Evolutionary conservation across 1,284 basidiomycete species (phyloP), one percentile per base, ranked within the genome.

Genomic region (Athelia psychrophila): DNA sequence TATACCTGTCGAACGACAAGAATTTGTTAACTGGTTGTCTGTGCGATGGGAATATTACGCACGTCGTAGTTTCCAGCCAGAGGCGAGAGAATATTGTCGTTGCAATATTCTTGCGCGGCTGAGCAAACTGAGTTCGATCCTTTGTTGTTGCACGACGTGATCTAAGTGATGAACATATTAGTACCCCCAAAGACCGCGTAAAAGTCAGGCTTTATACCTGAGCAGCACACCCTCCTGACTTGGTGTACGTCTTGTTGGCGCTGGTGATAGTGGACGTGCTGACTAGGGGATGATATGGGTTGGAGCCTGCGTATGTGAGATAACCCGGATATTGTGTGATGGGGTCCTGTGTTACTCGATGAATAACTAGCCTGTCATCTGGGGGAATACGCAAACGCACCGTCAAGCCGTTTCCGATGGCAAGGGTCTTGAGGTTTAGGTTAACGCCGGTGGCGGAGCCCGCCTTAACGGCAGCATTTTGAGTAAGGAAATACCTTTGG

Each of bases 341-440:
- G 1, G 82, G 83, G 58, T 83, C 81, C 79, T 81, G 27, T 49
- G 44, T 25, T 16, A 16, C 40, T 48, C 32, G 35, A 12, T 20
- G 40, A 25, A 23, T 45, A 25, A 48, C 22, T 23, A 50, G 40
- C n/a, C 54, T 44, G 9, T 54, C 42, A 8, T 54, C 45, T n/a
- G 51, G n/a, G 33, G n/a, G n/a, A 44, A 38, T 45, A 27, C 44
- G 27, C 44, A 20, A 20, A 56, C 69, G 33, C 64, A 83, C 81
- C 3, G 82, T 84, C n/a, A 85, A 65, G 6, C 83, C 83, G 59
- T 84, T 76, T 4, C 84, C 84, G 44, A 88, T 74, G 23, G 81
- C 81, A 19, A 87, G 73, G 15, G 78, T 75, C 59, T 83, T 77
- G 18, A 88, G 72, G 61, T 86, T 83, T 48, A 88, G 75, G n/a